A percentile compares a stretch with the other conserved stretches of the same genome.
phyloP scores from a whole-genome alignment of 2,329 filamentous ascomycete genomes.

The Apiospora kogelbergensis region DNA sequence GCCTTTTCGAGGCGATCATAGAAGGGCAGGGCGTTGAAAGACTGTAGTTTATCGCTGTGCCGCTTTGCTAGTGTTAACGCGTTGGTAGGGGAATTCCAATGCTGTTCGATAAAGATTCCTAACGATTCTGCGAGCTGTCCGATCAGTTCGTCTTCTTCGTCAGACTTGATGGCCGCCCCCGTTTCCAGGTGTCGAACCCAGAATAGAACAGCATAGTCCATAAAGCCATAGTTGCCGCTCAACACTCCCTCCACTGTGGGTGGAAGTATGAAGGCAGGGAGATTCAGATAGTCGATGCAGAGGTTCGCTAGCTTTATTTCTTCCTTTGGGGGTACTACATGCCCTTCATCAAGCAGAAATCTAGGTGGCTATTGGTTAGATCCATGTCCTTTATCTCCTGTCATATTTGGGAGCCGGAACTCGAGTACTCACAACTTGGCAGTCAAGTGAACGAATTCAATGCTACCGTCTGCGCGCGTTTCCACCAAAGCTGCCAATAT shows the following conservation, averaged over 20 bases:
- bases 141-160: not conserved
- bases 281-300: conserved; percentile 8
- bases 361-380: not conserved
- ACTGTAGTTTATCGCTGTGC: not conserved
- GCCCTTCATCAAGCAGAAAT: not conserved
- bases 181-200: conserved; percentile 13
- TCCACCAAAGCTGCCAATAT: conserved; percentile 37
- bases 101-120: conserved; percentile 8
- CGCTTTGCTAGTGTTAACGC: not conserved
- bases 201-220: conserved; percentile 15
- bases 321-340: conserved; percentile 20
- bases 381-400: not conserved
- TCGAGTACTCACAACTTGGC: conserved; percentile 27
- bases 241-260: not conserved
- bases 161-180: not conserved
- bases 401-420: not conserved
- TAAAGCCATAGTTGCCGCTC: conserved; percentile 12
- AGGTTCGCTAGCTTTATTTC: conserved; percentile 15
- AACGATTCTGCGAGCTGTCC: not conserved
- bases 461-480: conserved; percentile 22
- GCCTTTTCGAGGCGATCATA: not conserved
- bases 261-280: not conserved
- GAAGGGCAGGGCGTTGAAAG: not conserved
- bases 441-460: conserved; percentile 38
- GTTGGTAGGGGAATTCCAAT: conserved; percentile 6